Evolutionary conservation across 1,139 yeast species (phyloP).

Genomic region (Trichomonascaceae sp.): DNA sequence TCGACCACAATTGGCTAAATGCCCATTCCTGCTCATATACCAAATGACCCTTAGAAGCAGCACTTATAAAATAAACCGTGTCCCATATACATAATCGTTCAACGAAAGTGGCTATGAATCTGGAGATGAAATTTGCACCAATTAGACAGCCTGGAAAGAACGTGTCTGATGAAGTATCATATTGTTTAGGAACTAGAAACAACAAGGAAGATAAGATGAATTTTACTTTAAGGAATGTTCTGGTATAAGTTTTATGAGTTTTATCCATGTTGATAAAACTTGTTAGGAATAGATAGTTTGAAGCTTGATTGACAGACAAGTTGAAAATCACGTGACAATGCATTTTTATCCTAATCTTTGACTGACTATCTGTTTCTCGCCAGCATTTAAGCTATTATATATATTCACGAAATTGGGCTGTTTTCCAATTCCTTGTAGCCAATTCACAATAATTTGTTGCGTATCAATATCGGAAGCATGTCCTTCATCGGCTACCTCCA

Average conservation of each 20-base stretch:
- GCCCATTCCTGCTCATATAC: slow-evolving; percentile 84
- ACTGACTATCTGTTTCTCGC: slow-evolving; percentile 2
- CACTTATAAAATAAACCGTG: slow-evolving; percentile 63
- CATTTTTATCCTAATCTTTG: background rate
- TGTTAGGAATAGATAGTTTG: too few relatives aligned
- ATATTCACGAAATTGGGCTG: slow-evolving; percentile 4
- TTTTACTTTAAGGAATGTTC: slow-evolving; percentile 33
- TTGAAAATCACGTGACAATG: background rate
- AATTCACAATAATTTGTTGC: slow-evolving; percentile 44
- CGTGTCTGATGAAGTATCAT: slow-evolving; percentile 44
- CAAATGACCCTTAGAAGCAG: slow-evolving; percentile 43
- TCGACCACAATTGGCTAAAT: slow-evolving; percentile 75
- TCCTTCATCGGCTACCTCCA: slow-evolving; percentile 10
- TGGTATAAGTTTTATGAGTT: background rate
- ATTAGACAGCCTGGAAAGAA: slow-evolving; percentile 19
- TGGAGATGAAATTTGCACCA: slow-evolving; percentile 15
- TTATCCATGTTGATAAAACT: background rate
- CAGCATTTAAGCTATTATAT: slow-evolving; percentile 3
- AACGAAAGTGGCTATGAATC: slow-evolving; percentile 8
- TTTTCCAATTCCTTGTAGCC: slow-evolving; percentile 55
- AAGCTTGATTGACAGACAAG: too few relatives aligned
- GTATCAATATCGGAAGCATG: slow-evolving; percentile 24
- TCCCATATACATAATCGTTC: slow-evolving; percentile 67
- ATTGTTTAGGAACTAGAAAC: slow-evolving; percentile 39
- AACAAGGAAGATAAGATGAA: slow-evolving; percentile 37